Percentiles rank a stretch among this genome's conserved stretches.
Evolutionary conservation across 495 filamentous ascomycete genomes (phyloP).

Genomic region (Penicillium nucicola): DNA sequence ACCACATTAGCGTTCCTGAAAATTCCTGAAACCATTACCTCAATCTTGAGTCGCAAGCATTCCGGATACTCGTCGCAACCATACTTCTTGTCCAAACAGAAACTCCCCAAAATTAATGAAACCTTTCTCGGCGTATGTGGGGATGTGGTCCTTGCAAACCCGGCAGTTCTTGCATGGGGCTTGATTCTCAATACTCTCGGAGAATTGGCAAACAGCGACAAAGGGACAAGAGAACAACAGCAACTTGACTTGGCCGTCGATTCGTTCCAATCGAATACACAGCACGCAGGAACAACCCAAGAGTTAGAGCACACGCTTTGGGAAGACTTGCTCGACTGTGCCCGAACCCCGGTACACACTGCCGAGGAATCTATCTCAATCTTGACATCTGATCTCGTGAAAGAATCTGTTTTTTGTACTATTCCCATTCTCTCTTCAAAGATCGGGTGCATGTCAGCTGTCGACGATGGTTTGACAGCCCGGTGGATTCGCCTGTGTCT

Average conservation of each 20-base stretch:
- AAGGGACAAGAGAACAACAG: constrained; percentile 57
- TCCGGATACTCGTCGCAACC: constrained; percentile 36
- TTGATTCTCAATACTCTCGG: constrained; percentile 64
- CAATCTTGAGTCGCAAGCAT: constrained; percentile 23
- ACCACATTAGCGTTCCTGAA: constrained; percentile 74
- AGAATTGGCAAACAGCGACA: constrained; percentile 6
- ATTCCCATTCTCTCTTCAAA: constrained; percentile 55
- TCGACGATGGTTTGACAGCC: constrained; percentile 37
- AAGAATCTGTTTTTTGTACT: constrained; percentile 58
- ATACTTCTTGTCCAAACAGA: constrained; percentile 61
- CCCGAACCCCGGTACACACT: constrained; percentile 32
- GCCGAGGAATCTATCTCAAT: constrained; percentile 46
- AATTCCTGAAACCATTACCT: constrained; percentile 43
- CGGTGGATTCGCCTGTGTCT: constrained; percentile 54
- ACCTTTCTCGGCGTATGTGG: constrained; percentile 53
- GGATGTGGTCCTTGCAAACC: constrained; percentile 52
- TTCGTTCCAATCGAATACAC: constrained; percentile 43
- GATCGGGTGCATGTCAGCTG: constrained; percentile 32
- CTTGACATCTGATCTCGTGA: constrained; percentile 52
- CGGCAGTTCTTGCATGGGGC: constrained; percentile 73
- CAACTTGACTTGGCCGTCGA: constrained; percentile 62
- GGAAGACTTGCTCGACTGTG: constrained; percentile 50
- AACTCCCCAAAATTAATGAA: constrained; percentile 62
- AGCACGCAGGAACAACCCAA: constrained; percentile 20
- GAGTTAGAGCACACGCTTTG: constrained; percentile 43